phyloP scores from a whole-genome alignment of 2,329 filamentous ascomycete species.

The Epicoccum sorghinum region DNA sequence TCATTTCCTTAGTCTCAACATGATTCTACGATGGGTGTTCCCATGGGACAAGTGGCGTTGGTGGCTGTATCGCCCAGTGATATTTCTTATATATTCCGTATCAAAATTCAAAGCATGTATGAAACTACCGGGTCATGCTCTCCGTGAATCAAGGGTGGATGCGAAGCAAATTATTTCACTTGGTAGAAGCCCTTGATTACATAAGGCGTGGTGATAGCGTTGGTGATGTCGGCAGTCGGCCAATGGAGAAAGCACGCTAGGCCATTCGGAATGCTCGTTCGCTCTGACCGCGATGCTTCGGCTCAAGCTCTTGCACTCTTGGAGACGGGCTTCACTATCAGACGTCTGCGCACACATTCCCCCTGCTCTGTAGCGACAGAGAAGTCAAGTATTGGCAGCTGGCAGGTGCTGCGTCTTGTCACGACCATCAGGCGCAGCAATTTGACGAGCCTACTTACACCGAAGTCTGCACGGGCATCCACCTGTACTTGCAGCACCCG shows the following conservation, averaged over 20 bases:
- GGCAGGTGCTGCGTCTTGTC: background rate
- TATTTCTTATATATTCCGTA: background rate
- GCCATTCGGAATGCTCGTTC: conserved; percentile 3
- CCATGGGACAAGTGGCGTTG: conserved; percentile 13
- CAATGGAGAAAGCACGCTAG: conserved; percentile 3
- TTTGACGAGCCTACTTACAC: conserved; percentile 1
- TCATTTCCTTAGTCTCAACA: conserved; percentile 8
- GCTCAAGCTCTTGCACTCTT: conserved; percentile 6
- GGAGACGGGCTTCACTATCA: conserved; percentile 1
- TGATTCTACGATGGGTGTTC: conserved; percentile 2
- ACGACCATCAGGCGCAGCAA: too few relatives aligned
- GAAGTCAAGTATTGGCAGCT: conserved; percentile 15
- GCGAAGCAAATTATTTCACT: too few relatives aligned
- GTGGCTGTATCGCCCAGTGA: background rate
- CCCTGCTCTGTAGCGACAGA: conserved; percentile 2
- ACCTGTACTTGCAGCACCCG: background rate
- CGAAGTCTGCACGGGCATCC: conserved; percentile 8
- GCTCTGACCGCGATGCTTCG: conserved; percentile 10
- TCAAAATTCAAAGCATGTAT: background rate
- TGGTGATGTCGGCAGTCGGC: conserved; percentile 4
- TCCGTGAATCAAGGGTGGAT: too few relatives aligned
- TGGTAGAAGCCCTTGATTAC: background rate
- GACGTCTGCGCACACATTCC: conserved; percentile 4
- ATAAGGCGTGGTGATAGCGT: background rate
- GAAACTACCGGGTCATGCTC: too few relatives aligned